Evolutionary conservation across 2,329 filamentous ascomycete species (phyloP), one percentile per base, ranked within the genome.

Genomic region (Arthrinium phaeospermum): DNA sequence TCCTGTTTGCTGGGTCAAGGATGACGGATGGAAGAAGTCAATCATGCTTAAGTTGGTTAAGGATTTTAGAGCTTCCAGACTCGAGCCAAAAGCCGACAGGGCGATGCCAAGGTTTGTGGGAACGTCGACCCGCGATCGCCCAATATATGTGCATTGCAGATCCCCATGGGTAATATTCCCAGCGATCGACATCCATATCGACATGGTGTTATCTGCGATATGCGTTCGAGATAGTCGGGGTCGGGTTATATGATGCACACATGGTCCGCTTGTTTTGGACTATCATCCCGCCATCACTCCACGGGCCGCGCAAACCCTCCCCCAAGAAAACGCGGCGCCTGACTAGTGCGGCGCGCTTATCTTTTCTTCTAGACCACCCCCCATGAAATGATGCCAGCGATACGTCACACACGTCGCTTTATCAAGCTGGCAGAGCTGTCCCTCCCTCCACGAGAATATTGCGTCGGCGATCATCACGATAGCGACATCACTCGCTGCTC

Each of bases 251-350:
- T 64, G 57, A 41, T 64, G 19, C 34, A 41, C 53, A 34, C 16
- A 34, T 30, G 53, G 53, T 64, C 57, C 57, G 57, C 57, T 64
- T 41, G 34, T 64, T 64, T 64, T 4, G 57, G 57, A 64, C 57
- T n/a, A 64, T 64, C 57, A 64, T 64, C 19, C 57, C 57, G 57
- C 57, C 57, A 64, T 64, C 57, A 64, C 57, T 41, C 57, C 57
- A 64, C 57, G 57, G 57, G 57, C 57, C 57, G 57, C 57, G 57
- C 34, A 64, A 64, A 37, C 57, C 57, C 37, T 37, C 30, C n/a
- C n/a, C 53, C 30, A 57, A 30, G 51, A 34, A 57, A 27, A 34
- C 53, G 30, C 53, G 30, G 53, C 27, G 27, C 10, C 41, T 16
- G 34, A 64, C 57, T 64, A 64, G 57, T 22, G 57, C 34, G 4